These are phyloP conservation scores for Verticillium zaregamsianum DNA, from an alignment of 2,329 filamentous ascomycete genomes.

Conservation along the genomic window DNA sequence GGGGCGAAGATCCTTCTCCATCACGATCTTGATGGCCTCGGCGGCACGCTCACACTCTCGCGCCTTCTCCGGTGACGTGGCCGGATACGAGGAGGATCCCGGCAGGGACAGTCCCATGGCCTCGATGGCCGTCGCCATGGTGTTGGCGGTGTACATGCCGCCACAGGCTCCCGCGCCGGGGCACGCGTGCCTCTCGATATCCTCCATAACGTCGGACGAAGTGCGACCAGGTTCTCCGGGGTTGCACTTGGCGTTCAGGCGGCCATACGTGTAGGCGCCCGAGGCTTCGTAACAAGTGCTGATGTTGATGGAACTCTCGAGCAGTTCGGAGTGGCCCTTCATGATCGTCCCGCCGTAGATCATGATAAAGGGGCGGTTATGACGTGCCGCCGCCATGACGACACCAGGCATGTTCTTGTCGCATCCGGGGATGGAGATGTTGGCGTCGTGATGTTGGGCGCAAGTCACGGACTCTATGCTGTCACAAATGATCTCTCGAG, in stretches of 20 bases:
- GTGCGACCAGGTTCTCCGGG: conserved; percentile 60
- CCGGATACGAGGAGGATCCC: conserved; percentile 79
- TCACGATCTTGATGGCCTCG: conserved; percentile 71
- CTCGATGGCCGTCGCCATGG: conserved; percentile 87
- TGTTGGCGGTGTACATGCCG: conserved; percentile 93
- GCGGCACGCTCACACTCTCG: conserved; percentile 81
- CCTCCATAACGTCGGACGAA: conserved; percentile 75
- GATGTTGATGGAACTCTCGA: conserved; percentile 81
- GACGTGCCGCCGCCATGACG: conserved; percentile 83
- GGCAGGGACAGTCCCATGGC: conserved; percentile 81
- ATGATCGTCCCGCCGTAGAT: conserved; percentile 91
- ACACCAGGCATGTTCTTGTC: conserved; percentile 98
- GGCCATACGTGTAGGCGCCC: conserved; percentile 76
- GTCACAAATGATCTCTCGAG: conserved; percentile 88
- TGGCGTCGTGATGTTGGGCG: conserved; percentile 88
- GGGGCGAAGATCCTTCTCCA: conserved; percentile 79
- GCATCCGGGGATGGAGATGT: conserved; percentile 88
- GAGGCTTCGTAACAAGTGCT: conserved; percentile 84
- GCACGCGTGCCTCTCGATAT: conserved; percentile 77
- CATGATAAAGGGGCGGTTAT: conserved; percentile 92
- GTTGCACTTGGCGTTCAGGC: conserved; percentile 64
- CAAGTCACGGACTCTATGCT: conserved; percentile 91
- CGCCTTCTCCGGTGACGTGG: conserved; percentile 75
- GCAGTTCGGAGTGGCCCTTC: conserved; percentile 74
- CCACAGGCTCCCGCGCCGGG: conserved; percentile 63